Conservation (phyloP, 805 yeast species). For the Hanseniaspora lindneri region DNA sequence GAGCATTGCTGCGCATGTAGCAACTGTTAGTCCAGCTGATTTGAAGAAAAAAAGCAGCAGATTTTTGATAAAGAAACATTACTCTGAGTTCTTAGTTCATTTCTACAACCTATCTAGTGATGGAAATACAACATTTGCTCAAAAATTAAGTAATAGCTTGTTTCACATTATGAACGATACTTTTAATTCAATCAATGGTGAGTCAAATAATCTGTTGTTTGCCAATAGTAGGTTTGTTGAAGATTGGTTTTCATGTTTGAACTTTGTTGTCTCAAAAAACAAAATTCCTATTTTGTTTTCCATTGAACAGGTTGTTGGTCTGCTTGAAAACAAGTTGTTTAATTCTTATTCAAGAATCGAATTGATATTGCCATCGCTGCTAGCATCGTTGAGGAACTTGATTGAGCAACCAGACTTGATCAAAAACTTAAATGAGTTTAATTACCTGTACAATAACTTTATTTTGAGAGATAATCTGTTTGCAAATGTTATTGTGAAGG, state of each 20-base stretch:
- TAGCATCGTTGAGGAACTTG: background rate
- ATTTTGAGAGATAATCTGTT: constrained; percentile 31
- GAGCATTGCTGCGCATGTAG: background rate
- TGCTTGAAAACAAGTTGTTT: constrained; percentile 32
- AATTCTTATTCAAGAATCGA: constrained; percentile 26
- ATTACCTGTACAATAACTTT: constrained; percentile 31
- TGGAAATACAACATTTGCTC: background rate
- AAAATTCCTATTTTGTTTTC: background rate
- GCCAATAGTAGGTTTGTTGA: constrained; percentile 1
- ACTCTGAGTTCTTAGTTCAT: background rate
- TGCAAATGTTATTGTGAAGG: constrained; percentile 32
- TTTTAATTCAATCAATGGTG: background rate
- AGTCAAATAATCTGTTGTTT: background rate
- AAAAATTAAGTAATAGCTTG: background rate
- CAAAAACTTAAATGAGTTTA: constrained; percentile 25
- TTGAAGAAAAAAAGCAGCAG: constrained; percentile 1
- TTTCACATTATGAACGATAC: background rate
- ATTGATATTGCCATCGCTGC: background rate
- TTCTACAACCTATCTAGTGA: background rate
- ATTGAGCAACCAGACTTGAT: background rate
- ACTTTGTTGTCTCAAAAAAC: background rate
- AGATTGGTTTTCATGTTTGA: constrained; percentile 3
- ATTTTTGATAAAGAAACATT: background rate
- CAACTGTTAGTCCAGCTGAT: background rate
- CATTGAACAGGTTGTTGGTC: background rate